phyloP scores from a whole-genome alignment of 2,329 filamentous ascomycete genomes.

The Lachnum nothofagi region DNA sequence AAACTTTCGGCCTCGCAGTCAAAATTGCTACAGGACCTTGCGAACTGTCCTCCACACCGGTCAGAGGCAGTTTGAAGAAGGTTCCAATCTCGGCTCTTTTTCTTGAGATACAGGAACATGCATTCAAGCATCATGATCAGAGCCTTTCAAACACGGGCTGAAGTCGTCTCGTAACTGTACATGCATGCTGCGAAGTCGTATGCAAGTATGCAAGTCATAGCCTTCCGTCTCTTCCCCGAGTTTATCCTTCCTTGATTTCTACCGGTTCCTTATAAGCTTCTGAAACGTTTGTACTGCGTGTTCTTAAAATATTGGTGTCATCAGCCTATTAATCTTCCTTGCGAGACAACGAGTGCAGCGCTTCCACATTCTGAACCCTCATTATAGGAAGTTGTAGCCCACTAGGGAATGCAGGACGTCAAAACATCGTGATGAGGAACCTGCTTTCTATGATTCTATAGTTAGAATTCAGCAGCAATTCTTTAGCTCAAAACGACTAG shows the following conservation, averaged over 20 bases:
- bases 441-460: too few species aligned
- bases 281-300: slow-evolving; percentile 18
- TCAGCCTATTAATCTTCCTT: slow-evolving; percentile 10
- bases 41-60: too few species aligned
- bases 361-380: too few species aligned
- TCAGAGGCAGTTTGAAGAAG: neutral
- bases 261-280: slow-evolving; percentile 9
- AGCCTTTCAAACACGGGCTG: neutral
- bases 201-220: slow-evolving; percentile 21
- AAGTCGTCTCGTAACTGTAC: neutral
- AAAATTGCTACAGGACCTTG: too few species aligned
- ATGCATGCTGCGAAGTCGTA: slow-evolving; percentile 1
- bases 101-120: slow-evolving; percentile 12
- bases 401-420: too few species aligned
- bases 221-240: slow-evolving; percentile 6
- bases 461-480: too few species aligned
- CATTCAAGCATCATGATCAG: slow-evolving; percentile 2
- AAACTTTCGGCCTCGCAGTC: too few species aligned
- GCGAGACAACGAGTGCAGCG: neutral
- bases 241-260: slow-evolving; percentile 14
- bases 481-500: too few species aligned
- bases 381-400: too few species aligned
- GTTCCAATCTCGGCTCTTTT: slow-evolving; percentile 4
- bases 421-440: too few species aligned
- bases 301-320: slow-evolving; percentile 9